Percentiles rank a stretch among this genome's conserved stretches.
phyloP scores from a whole-genome alignment of 306 rosid genomes.

The Chamaecrista fasciculata region DNA sequence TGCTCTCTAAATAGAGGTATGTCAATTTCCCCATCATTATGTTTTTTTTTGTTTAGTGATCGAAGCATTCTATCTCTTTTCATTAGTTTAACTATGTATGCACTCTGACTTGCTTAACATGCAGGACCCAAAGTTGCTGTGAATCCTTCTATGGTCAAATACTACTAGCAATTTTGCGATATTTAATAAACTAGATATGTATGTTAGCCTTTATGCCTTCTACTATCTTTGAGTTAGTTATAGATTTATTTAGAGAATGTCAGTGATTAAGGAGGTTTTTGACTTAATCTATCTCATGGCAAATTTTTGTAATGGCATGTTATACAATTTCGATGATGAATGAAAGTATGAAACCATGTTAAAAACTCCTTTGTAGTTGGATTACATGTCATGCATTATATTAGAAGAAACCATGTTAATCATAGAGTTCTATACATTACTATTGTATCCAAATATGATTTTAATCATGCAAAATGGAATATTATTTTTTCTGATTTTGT shows the following conservation, averaged over 20 bases:
- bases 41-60: neutral
- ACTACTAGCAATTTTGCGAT: constrained; percentile 21
- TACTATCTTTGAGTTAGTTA: neutral
- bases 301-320: neutral
- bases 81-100: constrained; percentile 27
- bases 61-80: neutral
- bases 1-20: constrained; percentile 41
- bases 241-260: neutral
- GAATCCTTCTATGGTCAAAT: neutral
- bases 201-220: neutral
- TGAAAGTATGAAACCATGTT: neutral
- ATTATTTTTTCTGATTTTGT: neutral
- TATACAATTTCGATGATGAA: neutral
- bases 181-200: neutral
- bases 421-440: too few relatives aligned
- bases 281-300: neutral
- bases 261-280: neutral
- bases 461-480: neutral
- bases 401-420: neutral
- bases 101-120: too few relatives aligned
- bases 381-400: neutral
- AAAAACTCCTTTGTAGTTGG: neutral
- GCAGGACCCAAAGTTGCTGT: constrained; percentile 30
- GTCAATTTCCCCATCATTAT: constrained; percentile 3
- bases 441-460: neutral